phyloP scores from a whole-genome alignment of 495 filamentous ascomycete species.

The Aspergillus diversus region DNA sequence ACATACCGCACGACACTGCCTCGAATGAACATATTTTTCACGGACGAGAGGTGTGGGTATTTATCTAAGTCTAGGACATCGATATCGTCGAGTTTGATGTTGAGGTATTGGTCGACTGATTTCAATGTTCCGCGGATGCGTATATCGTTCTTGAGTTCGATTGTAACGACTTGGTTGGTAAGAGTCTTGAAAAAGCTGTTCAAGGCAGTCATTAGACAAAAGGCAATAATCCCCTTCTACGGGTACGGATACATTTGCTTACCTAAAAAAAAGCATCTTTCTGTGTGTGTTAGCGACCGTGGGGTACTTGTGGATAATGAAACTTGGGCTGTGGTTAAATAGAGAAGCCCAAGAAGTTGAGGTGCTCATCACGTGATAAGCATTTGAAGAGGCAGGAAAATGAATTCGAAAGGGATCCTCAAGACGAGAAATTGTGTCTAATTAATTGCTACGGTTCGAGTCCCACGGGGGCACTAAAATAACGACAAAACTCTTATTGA shows the following conservation, averaged over 20 bases:
- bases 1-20: conserved; percentile 97
- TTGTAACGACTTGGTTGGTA: conserved; percentile 92
- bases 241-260: conserved; percentile 1
- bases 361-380: not conserved
- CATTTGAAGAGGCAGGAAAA: too few relatives aligned
- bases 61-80: conserved; percentile 85
- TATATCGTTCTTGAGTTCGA: conserved; percentile 99
- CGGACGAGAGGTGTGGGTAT: conserved; percentile 92
- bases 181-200: conserved; percentile 98
- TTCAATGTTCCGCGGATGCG: conserved; percentile 92
- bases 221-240: not conserved
- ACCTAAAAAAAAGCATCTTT: conserved; percentile 57
- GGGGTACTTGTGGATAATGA: conserved; percentile 10
- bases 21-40: conserved; percentile 97
- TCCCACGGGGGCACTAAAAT: too few relatives aligned
- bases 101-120: conserved; percentile 97
- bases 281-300: conserved; percentile 16
- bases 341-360: not conserved
- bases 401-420: too few relatives aligned
- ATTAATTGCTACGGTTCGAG: too few relatives aligned
- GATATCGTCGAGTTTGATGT: conserved; percentile 98
- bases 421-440: too few relatives aligned
- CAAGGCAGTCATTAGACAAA: not conserved
- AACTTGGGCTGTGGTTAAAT: not conserved
- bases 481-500: too few relatives aligned